Conservation (phyloP, 768 basidiomycete species). For the Phallus indusiatus region DNA sequence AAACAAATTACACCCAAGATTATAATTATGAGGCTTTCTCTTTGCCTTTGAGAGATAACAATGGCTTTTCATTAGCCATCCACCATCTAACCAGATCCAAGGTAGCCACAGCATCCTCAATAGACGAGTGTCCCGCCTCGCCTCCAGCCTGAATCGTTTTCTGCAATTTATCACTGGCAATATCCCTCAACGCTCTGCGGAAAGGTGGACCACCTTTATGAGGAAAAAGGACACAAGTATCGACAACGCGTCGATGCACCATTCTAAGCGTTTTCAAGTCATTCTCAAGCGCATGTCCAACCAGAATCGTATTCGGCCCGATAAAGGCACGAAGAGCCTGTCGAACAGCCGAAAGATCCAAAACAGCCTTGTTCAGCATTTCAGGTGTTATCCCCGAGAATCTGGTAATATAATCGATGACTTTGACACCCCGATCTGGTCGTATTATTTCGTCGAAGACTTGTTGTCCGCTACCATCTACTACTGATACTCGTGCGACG, state of each 20-base stretch:
- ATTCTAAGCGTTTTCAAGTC: conserved; percentile 87
- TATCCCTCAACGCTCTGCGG: conserved; percentile 67
- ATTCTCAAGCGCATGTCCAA: conserved; percentile 90
- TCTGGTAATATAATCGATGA: conserved; percentile 34
- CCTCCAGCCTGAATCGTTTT: conserved; percentile 75
- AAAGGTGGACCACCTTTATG: conserved; percentile 72
- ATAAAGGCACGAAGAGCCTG: conserved; percentile 62
- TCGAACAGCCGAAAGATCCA: conserved; percentile 60
- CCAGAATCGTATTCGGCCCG: conserved; percentile 71
- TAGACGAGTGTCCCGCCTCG: conserved; percentile 75
- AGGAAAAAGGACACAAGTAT: conserved; percentile 82
- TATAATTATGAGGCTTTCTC: background rate
- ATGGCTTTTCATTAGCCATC: conserved; percentile 2
- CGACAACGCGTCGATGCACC: conserved; percentile 75
- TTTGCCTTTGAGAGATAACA: background rate
- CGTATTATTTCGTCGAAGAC: conserved; percentile 77
- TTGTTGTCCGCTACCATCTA: conserved; percentile 63
- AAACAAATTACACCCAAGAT: too few relatives aligned
- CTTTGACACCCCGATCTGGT: conserved; percentile 72
- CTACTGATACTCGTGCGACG: conserved; percentile 82
- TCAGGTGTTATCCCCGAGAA: conserved; percentile 75
- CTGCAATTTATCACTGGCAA: conserved; percentile 76
- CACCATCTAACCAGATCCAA: conserved; percentile 80
- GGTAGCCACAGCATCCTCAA: conserved; percentile 84
- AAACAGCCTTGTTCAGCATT: conserved; percentile 45